Evolutionary conservation across 2,329 filamentous ascomycete species (phyloP), one percentile per base, ranked within the genome.

Genomic region (Penicillium frequentans): DNA sequence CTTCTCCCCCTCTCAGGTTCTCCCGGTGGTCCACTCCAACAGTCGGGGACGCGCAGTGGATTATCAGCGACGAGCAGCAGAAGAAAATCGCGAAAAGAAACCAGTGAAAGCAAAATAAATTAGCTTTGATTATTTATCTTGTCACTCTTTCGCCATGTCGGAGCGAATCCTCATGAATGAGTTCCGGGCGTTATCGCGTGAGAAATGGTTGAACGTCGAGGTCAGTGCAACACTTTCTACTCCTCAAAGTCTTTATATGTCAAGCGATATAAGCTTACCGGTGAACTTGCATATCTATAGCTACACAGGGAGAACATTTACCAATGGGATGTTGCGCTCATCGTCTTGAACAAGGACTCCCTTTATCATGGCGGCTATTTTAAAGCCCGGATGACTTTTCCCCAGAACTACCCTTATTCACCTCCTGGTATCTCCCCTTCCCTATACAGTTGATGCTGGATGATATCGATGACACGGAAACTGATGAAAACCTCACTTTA

Each of bases 291-390:
- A 19, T 26, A 19, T 39, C 47, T 68, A 21, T 68, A 95, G 85
- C 81, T 92, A 35, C 84, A 91, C 63, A 85, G 92, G 68, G 84
- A 87, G n/a, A 91, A 95, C 72, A 86, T 98, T 60, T 89, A 96
- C 71, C 84, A 87, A 62, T 98, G 95, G 93, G 87, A 86, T 59
- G 81, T 98, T 48, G 93, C 90, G 3, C 85, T 99, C 56, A 93
- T 96, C 79, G 91, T 97, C 37, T 85, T 97, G 68, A 98, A 98
- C 75, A 86, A 90, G 0, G 93, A 96, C 67, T 96, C 92, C 61
- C 82, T 89, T 63, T 98, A 96, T 81, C 88, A 96, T 68, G 93
- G 93, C 58, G 95, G 90, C 64, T 99, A 96, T 75, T 91, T 97
- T 75, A 93, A 85, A 81, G 91, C 90, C 54, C 87, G 90, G 68